These are phyloP conservation scores for Phytophthora lateralis DNA, from an alignment of 352 stramenopile genomes.

Conservation along the genomic window DNA sequence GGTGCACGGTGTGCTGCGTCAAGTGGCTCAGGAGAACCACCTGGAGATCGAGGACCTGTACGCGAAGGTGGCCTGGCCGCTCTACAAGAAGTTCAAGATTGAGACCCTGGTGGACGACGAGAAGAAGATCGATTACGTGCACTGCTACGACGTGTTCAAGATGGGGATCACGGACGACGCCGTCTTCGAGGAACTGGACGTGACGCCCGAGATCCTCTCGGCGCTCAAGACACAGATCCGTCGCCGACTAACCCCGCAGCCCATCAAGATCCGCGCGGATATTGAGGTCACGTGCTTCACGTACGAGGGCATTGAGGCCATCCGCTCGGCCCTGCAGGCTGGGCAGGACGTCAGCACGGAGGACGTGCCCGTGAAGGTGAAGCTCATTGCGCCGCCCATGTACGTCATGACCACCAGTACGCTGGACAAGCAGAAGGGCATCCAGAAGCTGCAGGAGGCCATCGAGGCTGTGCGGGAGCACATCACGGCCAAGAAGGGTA, in stretches of 20 bases:
- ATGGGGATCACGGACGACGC: constrained; percentile 93
- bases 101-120: constrained; percentile 79
- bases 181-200: constrained; percentile 91
- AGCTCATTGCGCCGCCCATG: constrained; percentile 98
- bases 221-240: constrained; percentile 97
- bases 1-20: constrained; percentile 95
- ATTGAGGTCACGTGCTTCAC: constrained; percentile 99
- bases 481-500: constrained; percentile 96
- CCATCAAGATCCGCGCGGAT: constrained; percentile 99
- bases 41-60: constrained; percentile 85
- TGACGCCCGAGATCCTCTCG: constrained; percentile 85
- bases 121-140: constrained; percentile 93
- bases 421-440: constrained; percentile 97
- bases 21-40: constrained; percentile 83
- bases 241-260: constrained; percentile 96
- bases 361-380: constrained; percentile 97
- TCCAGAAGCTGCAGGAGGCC: constrained; percentile 95
- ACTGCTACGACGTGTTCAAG: constrained; percentile 99
- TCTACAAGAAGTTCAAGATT: constrained; percentile 97
- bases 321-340: constrained; percentile 95
- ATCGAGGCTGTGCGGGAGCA: constrained; percentile 95
- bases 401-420: constrained; percentile 99
- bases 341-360: constrained; percentile 86
- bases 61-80: constrained; percentile 96
- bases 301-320: constrained; percentile 99